Percentiles rank a stretch among this genome's conserved stretches.
phyloP scores from a whole-genome alignment of 495 filamentous ascomycete species.

The Aspergillus avenaceus region DNA sequence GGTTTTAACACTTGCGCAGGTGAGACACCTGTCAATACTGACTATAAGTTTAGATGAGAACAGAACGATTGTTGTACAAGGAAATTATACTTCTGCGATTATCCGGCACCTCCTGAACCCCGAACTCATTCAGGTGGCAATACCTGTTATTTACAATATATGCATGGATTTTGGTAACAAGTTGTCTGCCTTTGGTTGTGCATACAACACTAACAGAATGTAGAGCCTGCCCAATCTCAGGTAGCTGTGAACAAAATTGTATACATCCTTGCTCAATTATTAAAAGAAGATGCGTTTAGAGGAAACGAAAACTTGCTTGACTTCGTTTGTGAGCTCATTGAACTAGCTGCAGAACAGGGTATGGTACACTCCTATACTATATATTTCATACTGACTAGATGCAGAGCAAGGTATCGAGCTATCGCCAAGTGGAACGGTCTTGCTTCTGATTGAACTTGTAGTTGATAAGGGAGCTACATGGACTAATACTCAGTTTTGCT shows the following conservation, averaged over 20 bases:
- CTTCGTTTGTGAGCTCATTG: constrained; percentile 38
- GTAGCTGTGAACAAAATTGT: constrained; percentile 53
- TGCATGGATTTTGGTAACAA: constrained; percentile 66
- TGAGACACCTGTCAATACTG: not conserved
- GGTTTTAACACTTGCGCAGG: constrained; percentile 10
- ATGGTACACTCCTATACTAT: not conserved
- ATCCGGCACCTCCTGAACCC: constrained; percentile 48
- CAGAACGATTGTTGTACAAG: constrained; percentile 58
- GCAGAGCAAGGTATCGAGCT: constrained; percentile 33
- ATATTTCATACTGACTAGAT: constrained; percentile 1
- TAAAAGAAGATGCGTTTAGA: constrained; percentile 29
- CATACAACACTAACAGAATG: constrained; percentile 12
- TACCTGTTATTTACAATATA: constrained; percentile 70
- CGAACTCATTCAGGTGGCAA: constrained; percentile 51
- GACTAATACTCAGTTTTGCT: constrained; percentile 28
- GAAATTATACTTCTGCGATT: constrained; percentile 51
- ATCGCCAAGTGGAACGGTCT: constrained; percentile 38
- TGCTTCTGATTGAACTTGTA: constrained; percentile 33
- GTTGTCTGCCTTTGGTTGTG: not conserved
- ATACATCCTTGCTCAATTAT: constrained; percentile 35
- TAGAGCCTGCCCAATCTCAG: constrained; percentile 56
- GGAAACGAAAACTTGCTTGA: constrained; percentile 31
- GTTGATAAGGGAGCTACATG: constrained; percentile 18
- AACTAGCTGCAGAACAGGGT: constrained; percentile 41
- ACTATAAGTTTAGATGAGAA: constrained; percentile 59